A percentile compares a stretch with the other conserved stretches of the same genome.
Conservation (phyloP, 2,329 filamentous ascomycete genomes). For the Penicillium sp. region DNA sequence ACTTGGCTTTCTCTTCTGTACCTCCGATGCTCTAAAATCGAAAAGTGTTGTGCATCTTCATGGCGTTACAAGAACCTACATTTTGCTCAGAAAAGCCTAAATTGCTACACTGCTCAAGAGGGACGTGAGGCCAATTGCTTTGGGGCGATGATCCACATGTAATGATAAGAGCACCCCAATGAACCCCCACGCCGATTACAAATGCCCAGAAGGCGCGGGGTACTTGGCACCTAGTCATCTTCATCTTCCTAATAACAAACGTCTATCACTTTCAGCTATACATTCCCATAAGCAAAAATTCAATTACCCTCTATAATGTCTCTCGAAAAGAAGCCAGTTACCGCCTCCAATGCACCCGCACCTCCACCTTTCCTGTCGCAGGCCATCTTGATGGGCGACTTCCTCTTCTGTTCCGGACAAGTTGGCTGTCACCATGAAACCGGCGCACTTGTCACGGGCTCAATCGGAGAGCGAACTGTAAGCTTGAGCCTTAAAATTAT, state of each 20-base stretch:
- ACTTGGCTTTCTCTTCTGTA: too few species aligned
- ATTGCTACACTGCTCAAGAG: too few species aligned
- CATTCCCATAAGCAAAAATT: background rate
- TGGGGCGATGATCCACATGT: too few species aligned
- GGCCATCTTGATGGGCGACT: constrained; percentile 59
- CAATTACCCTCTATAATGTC: constrained; percentile 3
- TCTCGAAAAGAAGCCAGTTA: constrained; percentile 28
- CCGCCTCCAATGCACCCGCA: constrained; percentile 47
- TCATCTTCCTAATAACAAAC: background rate
- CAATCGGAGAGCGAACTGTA: constrained; percentile 55
- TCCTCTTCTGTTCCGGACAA: constrained; percentile 66
- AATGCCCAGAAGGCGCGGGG: background rate
- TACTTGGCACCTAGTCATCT: background rate
- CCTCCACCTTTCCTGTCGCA: constrained; percentile 57
- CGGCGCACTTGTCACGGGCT: constrained; percentile 54
- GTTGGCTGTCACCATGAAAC: constrained; percentile 58
- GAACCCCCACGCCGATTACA: background rate
- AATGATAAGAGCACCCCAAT: background rate
- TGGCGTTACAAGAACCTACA: too few species aligned
- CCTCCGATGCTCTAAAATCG: too few species aligned
- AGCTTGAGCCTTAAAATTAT: constrained; percentile 6
- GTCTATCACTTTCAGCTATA: background rate
- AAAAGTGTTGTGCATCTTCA: too few species aligned
- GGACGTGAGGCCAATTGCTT: background rate
- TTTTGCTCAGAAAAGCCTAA: too few species aligned